Base-by-base conservation (phyloP, 768 basidiomycete species). In the Termitomyces sp. region DNA sequence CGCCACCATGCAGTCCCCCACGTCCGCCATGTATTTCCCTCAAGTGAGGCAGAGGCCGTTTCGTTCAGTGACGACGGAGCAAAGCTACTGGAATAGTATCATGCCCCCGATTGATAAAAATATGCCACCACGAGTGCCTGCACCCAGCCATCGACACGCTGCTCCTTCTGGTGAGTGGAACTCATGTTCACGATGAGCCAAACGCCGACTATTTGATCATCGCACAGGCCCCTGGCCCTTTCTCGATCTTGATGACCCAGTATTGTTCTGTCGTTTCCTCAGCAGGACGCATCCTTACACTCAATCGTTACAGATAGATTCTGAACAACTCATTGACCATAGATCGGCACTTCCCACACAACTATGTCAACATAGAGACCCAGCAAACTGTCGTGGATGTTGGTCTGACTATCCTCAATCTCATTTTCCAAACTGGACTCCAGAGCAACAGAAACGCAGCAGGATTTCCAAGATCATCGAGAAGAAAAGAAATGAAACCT, bases 351-450 rank as follows among this genome's bases (percentile, higher is more conserved):
- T 52, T 26, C 54, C 57, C 5, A 53, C 52, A 44, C 53, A 33
- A 45, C 65, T 59, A 14, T 72, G 72, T 57, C 60, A 65, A 6
- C 71, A 73, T 44, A 47, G 1, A 60, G 37, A 37, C 27, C 55
- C 55, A 22, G 37, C 34, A 20, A 60, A 54, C 1, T 71, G 71
- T 50, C 65, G 67, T 20, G 39, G 61, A 27, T 72, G 72, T 62
- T 73, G 71, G 72, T 68, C 63, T 59, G 54, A 72, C 58, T 85
- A 85, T 62, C 83, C 84, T 0, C 78, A 82, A 57, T 76, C 78
- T 1, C 68, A 77, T 13, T 86, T 81, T 58, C 79, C 79, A 12
- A 86, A 84, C 58, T 84, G 84, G 84, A 83, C 80, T 4, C 32
- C 7, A 22, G 55, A 47, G 14, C 83, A 84, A 60, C 76, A 77